Base-by-base conservation (phyloP, 2,329 filamentous ascomycete genomes). In the Trichoderma koningiopsis region DNA sequence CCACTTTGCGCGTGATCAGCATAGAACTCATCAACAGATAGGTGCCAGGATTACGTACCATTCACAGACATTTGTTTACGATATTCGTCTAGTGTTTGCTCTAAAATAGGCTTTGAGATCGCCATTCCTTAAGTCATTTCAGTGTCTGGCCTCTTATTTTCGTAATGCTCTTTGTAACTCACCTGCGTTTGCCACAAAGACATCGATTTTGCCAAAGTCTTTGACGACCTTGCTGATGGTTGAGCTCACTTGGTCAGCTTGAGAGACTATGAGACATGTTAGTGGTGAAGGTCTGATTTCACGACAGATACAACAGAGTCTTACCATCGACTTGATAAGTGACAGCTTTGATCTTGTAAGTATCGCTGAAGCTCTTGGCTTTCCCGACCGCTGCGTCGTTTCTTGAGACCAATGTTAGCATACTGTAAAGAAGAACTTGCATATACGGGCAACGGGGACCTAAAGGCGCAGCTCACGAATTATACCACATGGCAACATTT, bases 181-280 rank as follows among this genome's bases (percentile, higher is more conserved):
- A 65, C 62, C 62, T 13, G 62, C 62, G n/a, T 65, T 65, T 22
- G 62, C 62, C 56, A 65, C 62, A 13, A 65, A 65, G 5, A 65
- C 62, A 14, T 65, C 62, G 5, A 65, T 56, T 52, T 56, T 65
- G 35, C 62, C 62, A n/a, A 65, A 65, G 5, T 65, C 62, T 33
- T 56, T 4, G 5, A 65, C 24, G n/a, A 65, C 62, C n/a, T 27
- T 65, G 0, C 11, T 19, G 5, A 65, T 65, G 14, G 14, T 43
- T 24, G 14, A 16, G 24, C 27, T 65, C 24, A 65, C 62, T 16
- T 65, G 62, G 1, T 56, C 35, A 29, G 52, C 49, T 24, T 65
- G 60, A 6, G 43, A 64, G 33, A 56, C 49, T 55, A 5, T 43
- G 16, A 4, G 2, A 3, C 3, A 31, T 22, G 8, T 55, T 22